phyloP scores from a whole-genome alignment of 1,139 yeast species.

The Sugiyamaella paludigena region DNA sequence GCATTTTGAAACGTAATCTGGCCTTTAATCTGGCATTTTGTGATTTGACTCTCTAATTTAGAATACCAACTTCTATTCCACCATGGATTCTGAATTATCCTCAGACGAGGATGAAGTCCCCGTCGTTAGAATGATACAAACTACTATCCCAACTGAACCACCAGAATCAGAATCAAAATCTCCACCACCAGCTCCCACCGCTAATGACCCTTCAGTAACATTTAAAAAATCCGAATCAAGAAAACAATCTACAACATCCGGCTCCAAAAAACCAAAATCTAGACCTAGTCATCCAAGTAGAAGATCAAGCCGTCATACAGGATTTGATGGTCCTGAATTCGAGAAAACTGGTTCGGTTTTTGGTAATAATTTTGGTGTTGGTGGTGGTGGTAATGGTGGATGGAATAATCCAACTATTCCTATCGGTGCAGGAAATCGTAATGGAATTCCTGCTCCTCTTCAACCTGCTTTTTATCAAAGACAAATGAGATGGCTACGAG shows the following conservation, averaged over 20 bases:
- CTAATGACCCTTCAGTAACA: conserved; percentile 1
- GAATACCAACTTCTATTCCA: too few relatives aligned
- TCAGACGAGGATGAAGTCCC: conserved; percentile 25
- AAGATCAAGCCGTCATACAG: conserved; percentile 2
- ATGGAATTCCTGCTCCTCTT: conserved; percentile 5
- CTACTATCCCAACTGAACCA: conserved; percentile 2
- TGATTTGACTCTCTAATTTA: too few relatives aligned
- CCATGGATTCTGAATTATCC: background rate
- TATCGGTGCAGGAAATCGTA: background rate
- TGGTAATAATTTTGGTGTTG: conserved; percentile 3
- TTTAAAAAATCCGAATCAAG: background rate
- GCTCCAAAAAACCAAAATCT: background rate
- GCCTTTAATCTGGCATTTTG: too few relatives aligned
- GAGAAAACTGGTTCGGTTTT: conserved; percentile 11
- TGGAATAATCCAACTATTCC: too few relatives aligned
- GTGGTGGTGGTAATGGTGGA: background rate
- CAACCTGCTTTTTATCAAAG: conserved; percentile 1
- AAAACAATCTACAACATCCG: background rate
- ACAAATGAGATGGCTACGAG: conserved; percentile 1
- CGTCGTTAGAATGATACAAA: conserved; percentile 13
- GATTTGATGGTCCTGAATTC: conserved; percentile 4
- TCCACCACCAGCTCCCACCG: conserved; percentile 3
- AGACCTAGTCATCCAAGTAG: background rate
- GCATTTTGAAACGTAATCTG: too few relatives aligned
- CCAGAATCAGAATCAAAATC: background rate